Base-by-base conservation (phyloP, 331 rosid genomes). In the Malus hybrid region DNA sequence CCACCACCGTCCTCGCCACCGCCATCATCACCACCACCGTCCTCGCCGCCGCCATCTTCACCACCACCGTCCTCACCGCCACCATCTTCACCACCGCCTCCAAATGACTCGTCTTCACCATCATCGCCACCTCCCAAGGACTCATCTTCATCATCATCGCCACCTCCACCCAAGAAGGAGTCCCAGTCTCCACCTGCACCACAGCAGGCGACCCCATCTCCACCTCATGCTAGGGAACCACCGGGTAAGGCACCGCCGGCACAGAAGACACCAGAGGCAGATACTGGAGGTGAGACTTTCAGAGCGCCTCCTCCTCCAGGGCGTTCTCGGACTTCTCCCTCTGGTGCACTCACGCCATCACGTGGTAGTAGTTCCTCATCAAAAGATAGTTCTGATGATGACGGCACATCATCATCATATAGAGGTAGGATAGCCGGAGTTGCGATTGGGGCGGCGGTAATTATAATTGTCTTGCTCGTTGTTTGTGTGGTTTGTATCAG, bases 401-500 rank as follows among this genome's bases (percentile, higher is more conserved):
- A 66, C 30, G 15, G 5, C 71, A 53, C 58, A 53, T 64, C 69
- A 64, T 10, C 28, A 7, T 66, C 48, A 15, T 57, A 62, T 29
- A 74, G 8, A 44, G 70, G 48, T 1, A 66, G n/a, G 30, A 34
- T 85, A 6, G 28, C 84, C 14, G 93, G 96, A 61, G 80, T 63
- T 44, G 81, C 74, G 29, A 48, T 88, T 55, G 98, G 87, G 46
- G 74, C 79, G 28, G 89, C 82, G 11, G 5, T 75, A 7, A 39
- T 88, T 62, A 30, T 88, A 42, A 65, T 89, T 66, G 55, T 71
- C 4, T 2, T 82, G 81, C 70, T 86, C 34, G 58, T 84, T 16
- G 16, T 82, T 39, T 83, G 87, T 22, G 36, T 85, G n/a, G 0
- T 87, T 68, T 88, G 87, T 56, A 22, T 72, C 4, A 84, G 84